Base-by-base conservation (phyloP, 2,329 filamentous ascomycete species). In the Fusarium gaditjirri region DNA sequence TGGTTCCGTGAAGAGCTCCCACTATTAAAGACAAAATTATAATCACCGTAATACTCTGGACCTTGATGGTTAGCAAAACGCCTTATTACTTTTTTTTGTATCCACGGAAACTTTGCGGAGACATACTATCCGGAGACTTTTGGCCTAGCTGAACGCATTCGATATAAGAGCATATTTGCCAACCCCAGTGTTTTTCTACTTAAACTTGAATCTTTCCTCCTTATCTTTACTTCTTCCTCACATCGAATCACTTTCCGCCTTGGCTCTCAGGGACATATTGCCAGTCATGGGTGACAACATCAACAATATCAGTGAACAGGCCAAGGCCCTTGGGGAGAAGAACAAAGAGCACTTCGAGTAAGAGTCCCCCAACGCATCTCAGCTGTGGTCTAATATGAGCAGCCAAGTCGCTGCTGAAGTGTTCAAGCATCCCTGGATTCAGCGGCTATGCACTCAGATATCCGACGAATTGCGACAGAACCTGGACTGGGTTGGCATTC, bases 361-460 rank as follows among this genome's bases (percentile, higher is more conserved):
- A 9, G 17, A 5, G 0, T 7, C 6, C 21, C 2, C 3, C 0
- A n/a, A 3, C 1, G 1, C 3, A 19, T 23, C 6, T 6, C 2
- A 14, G 2, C n/a, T 1, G 0, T 5, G 0, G 3, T 12, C 53
- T 56, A 46, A 56, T 10, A 35, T 17, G 2, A 33, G 6, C 13
- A 56, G 53, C 11, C 39, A 31, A 46, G 53, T 56, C 7, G 53
- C 53, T 10, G 53, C 53, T 16, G 53, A 56, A 17, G 39, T 46
- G 6, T 56, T 56, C 7, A 46, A 46, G 13, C 29, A 56, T 3
- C 53, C 39, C 0, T 56, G 53, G 53, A 56, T 56, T 4, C 36
- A 31, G 25, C 25, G 12, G 13, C 2, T 56, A 11, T 47, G 54
- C 7, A 47, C 14, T 8, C 29, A 36, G 23, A 35, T 56, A 47